Evolutionary conservation across 192 early-diverging fungal genomes (phyloP).

Genomic region (Haplosporangium gracile): DNA sequence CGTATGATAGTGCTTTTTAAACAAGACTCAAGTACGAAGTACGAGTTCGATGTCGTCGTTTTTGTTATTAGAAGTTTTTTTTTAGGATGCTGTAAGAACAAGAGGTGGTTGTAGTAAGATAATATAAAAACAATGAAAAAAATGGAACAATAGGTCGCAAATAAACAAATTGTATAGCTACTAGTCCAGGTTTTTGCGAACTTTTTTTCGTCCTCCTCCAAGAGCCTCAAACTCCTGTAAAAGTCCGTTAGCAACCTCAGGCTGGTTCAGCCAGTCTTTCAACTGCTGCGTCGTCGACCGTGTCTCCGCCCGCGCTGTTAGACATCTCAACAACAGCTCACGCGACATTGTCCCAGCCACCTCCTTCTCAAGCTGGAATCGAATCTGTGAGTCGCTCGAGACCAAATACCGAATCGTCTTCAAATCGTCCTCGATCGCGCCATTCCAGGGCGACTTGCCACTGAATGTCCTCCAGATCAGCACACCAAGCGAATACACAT

Average conservation of each 20-base stretch:
- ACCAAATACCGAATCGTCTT: conserved; percentile 66
- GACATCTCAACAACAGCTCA: conserved; percentile 59
- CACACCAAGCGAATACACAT: conserved; percentile 70
- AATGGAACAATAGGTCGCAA: not conserved
- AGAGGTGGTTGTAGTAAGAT: not conserved
- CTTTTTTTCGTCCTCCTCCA: conserved; percentile 53
- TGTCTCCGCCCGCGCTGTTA: conserved; percentile 59
- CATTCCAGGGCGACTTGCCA: conserved; percentile 71
- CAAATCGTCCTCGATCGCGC: conserved; percentile 70
- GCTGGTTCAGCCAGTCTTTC: conserved; percentile 60
- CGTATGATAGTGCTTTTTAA: not conserved
- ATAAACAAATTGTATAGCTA: not conserved
- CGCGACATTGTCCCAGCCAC: conserved; percentile 59
- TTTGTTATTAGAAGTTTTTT: not conserved
- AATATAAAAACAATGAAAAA: not conserved
- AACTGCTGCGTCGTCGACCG: conserved; percentile 60
- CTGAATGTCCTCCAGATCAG: conserved; percentile 73
- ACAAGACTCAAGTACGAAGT: not conserved
- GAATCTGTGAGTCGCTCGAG: conserved; percentile 61
- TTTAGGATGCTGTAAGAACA: not conserved
- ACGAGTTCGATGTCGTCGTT: not conserved
- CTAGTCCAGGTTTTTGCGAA: conserved; percentile 45
- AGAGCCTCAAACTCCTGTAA: conserved; percentile 63
- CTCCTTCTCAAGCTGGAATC: conserved; percentile 61
- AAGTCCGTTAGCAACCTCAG: conserved; percentile 55